Base-by-base conservation (phyloP, 2,329 filamentous ascomycete species). In the Aureobasidium subglaciale region DNA sequence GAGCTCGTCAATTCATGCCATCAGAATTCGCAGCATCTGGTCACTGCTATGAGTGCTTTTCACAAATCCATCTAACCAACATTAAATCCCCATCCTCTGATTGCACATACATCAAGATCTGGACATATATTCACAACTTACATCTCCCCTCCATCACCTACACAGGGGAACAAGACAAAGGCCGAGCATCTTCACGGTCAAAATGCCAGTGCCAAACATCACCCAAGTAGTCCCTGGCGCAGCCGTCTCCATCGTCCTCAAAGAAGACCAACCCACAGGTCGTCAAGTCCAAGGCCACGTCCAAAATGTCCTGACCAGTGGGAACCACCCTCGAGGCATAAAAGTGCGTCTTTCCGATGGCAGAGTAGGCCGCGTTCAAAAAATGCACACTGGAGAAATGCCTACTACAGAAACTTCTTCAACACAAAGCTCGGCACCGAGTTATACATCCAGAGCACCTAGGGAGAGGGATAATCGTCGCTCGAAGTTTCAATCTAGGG, bases 301-400 rank as follows among this genome's bases (percentile, higher is more conserved):
- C 1, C 76, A 78, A 52, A 81, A 89, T 42, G 68, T 91, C 0
- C 75, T 92, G 45, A 91, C 87, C 2, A 75, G 80, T 1, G 86
- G 86, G 24, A 82, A 91, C 62, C 88, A 92, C 63, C 86, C 86
- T 2, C 78, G 86, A 9, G 88, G 88, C 32, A 88, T 91, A 72
- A 92, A 91, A 69, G 87, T 91, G 22, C 81, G 87, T 2, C 74
- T 92, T 5, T 71, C 74, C 1, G 86, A 88, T 67, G 87, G 87
- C 1, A 77, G 85, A 24, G 81, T 92, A 2, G 88, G 88, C 2
- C 74, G 88, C 15, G 88, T 92, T 25, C 88, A 91, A 69, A 74
- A 77, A 41, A 77, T 88, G 68, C 41, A 43, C 52, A 48, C 20
- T 22, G 32, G 34, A 22, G 41, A 56, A 4, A 22, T 16, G 7